Evolutionary conservation across 306 rosid species (phyloP), one percentile per base, ranked within the genome.

Genomic region (Cotoneaster glaucophyllus): DNA sequence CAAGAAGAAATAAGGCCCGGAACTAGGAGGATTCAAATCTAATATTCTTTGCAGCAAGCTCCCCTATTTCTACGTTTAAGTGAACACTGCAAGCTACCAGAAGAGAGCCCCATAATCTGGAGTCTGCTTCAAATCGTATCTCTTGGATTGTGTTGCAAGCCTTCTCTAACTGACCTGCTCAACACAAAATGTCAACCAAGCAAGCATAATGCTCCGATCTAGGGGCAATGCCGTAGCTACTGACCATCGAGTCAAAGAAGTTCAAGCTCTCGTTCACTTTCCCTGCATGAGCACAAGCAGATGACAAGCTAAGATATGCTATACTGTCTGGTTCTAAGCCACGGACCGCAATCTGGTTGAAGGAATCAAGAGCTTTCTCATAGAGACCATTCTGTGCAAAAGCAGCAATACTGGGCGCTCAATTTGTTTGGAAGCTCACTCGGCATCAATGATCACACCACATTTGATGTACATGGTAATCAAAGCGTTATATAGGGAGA

Each of bases 391-490:
- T 86, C 72, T 85, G 89, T 37, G 86, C 81, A 79, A 80, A 85
- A 68, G 89, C 86, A 63, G 91, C 84, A 83, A 83, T 73, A 59
- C 87, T 8, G 83, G 91, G 77, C 69, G 59, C 69, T 82, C 78
- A 74, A 83, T 87, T 67, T 83, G 82, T 45, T 64, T 59, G 66
- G 82, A 85, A 29, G 71, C 82, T 73, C 65, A 21, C 64, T 82
- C 86, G 69, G 88, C 69, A 24, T 80, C 79, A 31, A 71, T 59
- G 37, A 87, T 77, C 24, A 64, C 85, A 74, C 86, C 90, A 57
- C 86, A 84, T 82, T 84, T 84, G 69, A 86, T 77, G 76, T 82
- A 82, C 90, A 82, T 84, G 52, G 88, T 87, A 71, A 87, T 76
- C 85, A 80, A 78, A 74, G 85, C 64, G 65, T 66, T 75, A n/a